Percentiles rank a stretch among this genome's conserved stretches.
phyloP scores from a whole-genome alignment of 2,329 filamentous ascomycete genomes.

The Paramyrothecium roridum region DNA sequence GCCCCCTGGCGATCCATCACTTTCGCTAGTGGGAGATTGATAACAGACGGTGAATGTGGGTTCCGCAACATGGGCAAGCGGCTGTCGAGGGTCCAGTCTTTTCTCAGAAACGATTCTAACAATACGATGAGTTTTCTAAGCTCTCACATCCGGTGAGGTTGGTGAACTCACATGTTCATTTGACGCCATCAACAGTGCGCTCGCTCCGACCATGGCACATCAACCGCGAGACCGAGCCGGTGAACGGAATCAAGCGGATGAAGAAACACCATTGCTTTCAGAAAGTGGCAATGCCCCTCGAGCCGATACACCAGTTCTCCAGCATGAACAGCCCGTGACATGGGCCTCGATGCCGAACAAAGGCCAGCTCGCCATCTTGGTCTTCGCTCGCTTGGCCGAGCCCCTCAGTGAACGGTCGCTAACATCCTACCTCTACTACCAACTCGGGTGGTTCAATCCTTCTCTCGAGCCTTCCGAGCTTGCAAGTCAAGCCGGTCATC shows the following conservation, averaged over 20 bases:
- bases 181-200: neutral
- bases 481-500: conserved; percentile 12
- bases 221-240: neutral
- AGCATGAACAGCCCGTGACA: conserved; percentile 1
- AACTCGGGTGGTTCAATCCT: conserved; percentile 4
- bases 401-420: conserved; percentile 19
- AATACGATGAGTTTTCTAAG: neutral
- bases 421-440: conserved; percentile 10
- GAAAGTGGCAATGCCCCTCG: neutral
- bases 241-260: neutral
- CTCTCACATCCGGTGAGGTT: neutral
- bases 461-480: conserved; percentile 6
- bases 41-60: neutral
- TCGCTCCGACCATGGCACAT: neutral
- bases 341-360: conserved; percentile 19
- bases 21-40: neutral
- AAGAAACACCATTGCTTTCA: neutral
- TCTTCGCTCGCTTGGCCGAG: conserved; percentile 21
- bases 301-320: neutral
- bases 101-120: neutral
- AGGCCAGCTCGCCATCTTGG: conserved; percentile 19
- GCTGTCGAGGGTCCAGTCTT: too few relatives aligned
- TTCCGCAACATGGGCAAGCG: neutral
- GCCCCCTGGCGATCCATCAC: neutral
- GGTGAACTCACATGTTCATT: neutral